A percentile compares a stretch with the other conserved stretches of the same genome.
Evolutionary conservation across 2,329 filamentous ascomycete species (phyloP).

Genomic region (Curvularia lunata): DNA sequence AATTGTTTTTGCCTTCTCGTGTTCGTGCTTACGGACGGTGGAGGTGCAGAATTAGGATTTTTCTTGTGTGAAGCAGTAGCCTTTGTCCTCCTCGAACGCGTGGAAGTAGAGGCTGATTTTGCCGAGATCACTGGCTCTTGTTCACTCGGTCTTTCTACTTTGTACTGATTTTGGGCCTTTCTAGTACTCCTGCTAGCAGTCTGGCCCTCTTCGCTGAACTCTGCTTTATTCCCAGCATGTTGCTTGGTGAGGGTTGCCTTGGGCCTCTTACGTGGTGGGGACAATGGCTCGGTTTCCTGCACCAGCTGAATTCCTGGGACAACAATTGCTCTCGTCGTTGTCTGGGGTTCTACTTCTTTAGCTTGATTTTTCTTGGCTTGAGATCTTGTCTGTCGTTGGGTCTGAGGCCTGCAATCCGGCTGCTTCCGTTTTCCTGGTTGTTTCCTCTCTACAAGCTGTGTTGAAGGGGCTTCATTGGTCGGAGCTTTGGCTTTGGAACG

Average conservation of each 20-base stretch:
- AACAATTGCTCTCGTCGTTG: not conserved
- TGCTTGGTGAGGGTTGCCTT: not conserved
- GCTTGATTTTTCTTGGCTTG: slow-evolving; percentile 16
- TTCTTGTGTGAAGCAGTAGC: not conserved
- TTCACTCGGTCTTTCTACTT: not conserved
- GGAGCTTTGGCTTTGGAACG: not conserved
- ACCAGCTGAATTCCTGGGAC: not conserved
- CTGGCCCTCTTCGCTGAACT: not conserved
- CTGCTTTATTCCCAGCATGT: not conserved
- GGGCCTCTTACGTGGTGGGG: slow-evolving; percentile 9
- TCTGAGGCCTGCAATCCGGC: slow-evolving; percentile 1
- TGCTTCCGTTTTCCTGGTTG: slow-evolving; percentile 14
- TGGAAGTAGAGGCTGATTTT: not conserved
- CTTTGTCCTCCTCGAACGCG: not conserved
- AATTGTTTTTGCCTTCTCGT: not conserved
- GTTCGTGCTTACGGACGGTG: not conserved
- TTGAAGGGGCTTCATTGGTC: not conserved
- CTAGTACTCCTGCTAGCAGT: not conserved
- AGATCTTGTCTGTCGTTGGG: slow-evolving; percentile 17
- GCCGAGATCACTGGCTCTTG: not conserved
- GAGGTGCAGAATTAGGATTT: not conserved
- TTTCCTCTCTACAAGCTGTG: slow-evolving; percentile 9
- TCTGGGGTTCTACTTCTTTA: not conserved
- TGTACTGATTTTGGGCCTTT: not conserved
- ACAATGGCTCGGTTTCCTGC: slow-evolving; percentile 35